Conservation (phyloP, 2,329 filamentous ascomycete species). For the Xylaria digitata region DNA sequence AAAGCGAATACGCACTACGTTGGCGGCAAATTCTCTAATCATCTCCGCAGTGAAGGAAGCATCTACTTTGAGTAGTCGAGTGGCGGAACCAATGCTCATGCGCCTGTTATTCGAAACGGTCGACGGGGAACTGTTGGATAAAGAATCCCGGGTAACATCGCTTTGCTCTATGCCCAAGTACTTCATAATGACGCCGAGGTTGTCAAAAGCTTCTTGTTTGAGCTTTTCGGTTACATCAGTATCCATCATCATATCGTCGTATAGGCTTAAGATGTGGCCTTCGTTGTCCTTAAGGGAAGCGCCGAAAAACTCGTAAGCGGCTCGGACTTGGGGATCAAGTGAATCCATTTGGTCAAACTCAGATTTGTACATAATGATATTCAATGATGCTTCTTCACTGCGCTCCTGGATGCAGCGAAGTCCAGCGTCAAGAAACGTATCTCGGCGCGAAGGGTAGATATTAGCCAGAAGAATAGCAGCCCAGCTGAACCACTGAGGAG, state of each 20-base stretch:
- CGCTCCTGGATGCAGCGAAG: slow-evolving; percentile 44
- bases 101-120: slow-evolving; percentile 22
- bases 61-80: slow-evolving; percentile 45
- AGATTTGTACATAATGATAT: slow-evolving; percentile 47
- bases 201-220: slow-evolving; percentile 37
- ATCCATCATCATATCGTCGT: slow-evolving; percentile 38
- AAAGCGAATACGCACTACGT: slow-evolving; percentile 40
- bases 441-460: slow-evolving; percentile 43
- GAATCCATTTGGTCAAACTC: slow-evolving; percentile 42
- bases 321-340: slow-evolving; percentile 34
- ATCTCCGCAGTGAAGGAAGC: slow-evolving; percentile 44
- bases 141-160: slow-evolving; percentile 33
- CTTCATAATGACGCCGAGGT: slow-evolving; percentile 45
- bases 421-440: slow-evolving; percentile 45
- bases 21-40: slow-evolving; percentile 44
- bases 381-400: slow-evolving; percentile 42
- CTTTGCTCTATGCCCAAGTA: slow-evolving; percentile 42
- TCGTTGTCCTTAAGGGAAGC: slow-evolving; percentile 26
- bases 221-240: slow-evolving; percentile 27
- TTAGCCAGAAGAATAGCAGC: slow-evolving; percentile 45
- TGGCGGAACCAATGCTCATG: slow-evolving; percentile 45
- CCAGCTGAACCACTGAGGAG: slow-evolving; percentile 46
- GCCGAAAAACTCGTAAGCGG: slow-evolving; percentile 45
- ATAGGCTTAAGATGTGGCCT: slow-evolving; percentile 41
- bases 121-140: slow-evolving; percentile 9